Base-by-base conservation (phyloP, 805 yeast genomes). In the Teunomyces gatunensis region DNA sequence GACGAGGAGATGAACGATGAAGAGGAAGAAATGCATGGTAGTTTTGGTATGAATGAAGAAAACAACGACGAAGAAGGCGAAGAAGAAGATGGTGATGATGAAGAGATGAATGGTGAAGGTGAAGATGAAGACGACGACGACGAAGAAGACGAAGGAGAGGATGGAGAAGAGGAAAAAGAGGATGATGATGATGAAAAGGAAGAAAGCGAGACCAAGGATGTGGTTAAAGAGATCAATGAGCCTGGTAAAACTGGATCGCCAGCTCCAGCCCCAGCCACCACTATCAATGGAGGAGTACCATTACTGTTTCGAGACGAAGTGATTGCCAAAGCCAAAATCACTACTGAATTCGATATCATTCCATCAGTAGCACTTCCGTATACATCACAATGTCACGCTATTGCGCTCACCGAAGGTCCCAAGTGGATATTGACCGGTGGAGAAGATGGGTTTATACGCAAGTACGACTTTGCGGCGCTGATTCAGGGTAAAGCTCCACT, bases 341-440 rank as follows among this genome's bases (percentile, higher is more conserved):
- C 89, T 6, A 71, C 76, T 2, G 68, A 79, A 1, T 82, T 83
- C 55, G 95, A 87, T 48, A 81, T 92, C 2, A 74, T 80, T 33
- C 98, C 99, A 0, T 79, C 86, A 9, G 95, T 87, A 17, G 97
- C 97, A 1, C 84, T 91, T 9, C 92, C 96, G 1, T 89, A 88
- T 57, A 77, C 89, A 1, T 69, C 88, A 1, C 84, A 87, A 23
- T 85, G 94, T 28, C 89, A 89, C 65, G 78, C 94, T 2, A 55
- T 92, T 30, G 85, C 91, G 1, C 71, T 89, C 40, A 80, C 96
- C 1, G 81, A 79, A 56, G 96, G 95, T 5, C 84, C 90, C 36
- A 84, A 84, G 59, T 91, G 90, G 85, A 73, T 94, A 34, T 85
- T 91, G 57, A 85, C 96, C 0, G 99, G 99, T 17, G 98, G 98